Evolutionary conservation across 129 eudicot genomes (phyloP).

Genomic region (Helianthus tuberosus): DNA sequence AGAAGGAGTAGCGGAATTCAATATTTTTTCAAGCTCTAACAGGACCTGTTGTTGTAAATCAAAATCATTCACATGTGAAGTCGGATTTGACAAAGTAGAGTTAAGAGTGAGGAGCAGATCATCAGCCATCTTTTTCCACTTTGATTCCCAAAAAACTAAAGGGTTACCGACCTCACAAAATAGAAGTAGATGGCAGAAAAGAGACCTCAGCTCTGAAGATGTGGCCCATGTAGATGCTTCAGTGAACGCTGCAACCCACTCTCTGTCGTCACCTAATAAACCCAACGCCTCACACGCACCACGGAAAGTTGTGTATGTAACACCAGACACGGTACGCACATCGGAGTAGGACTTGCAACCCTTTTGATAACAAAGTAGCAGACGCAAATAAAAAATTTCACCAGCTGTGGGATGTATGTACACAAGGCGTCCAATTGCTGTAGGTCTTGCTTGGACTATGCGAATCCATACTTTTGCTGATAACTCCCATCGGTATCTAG

Average conservation of each 20-base stretch:
- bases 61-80: too few species aligned
- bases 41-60: neutral
- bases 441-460: neutral
- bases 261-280: conserved; percentile 2
- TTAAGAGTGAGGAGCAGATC: neutral
- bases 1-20: neutral
- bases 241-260: neutral
- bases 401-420: conserved; percentile 10
- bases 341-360: conserved; percentile 15
- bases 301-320: neutral
- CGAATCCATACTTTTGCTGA: neutral
- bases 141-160: neutral
- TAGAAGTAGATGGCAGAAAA: neutral
- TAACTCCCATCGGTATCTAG: neutral
- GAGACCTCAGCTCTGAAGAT: neutral
- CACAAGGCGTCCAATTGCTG: neutral
- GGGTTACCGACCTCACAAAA: neutral
- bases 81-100: too few species aligned
- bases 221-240: conserved; percentile 3
- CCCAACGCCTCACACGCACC: conserved; percentile 5
- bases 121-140: neutral
- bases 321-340: neutral
- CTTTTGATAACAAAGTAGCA: conserved; percentile 6
- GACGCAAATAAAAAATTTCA: neutral
- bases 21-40: neutral